phyloP scores from a whole-genome alignment of 1,284 basidiomycete genomes.

The Ustilago curta region DNA sequence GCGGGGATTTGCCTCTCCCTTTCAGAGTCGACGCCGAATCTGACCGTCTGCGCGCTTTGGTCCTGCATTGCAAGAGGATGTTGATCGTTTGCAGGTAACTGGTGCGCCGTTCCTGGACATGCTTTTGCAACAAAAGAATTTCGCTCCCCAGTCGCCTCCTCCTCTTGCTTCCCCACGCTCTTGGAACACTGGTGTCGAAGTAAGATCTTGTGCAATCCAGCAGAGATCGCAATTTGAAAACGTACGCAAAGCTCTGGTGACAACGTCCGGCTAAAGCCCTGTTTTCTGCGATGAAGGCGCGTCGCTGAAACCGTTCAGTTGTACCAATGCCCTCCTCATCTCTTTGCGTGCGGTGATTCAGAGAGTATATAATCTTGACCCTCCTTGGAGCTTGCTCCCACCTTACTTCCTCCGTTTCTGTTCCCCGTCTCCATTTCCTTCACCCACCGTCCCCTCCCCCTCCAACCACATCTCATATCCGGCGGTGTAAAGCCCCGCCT shows the following conservation, averaged over 20 bases:
- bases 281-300: neutral
- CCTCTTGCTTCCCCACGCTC: neutral
- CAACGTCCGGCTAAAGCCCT: slow-evolving; percentile 5
- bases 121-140: neutral
- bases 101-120: slow-evolving; percentile 3
- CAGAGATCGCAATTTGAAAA: neutral
- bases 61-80: neutral
- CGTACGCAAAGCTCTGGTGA: neutral
- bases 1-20: neutral
- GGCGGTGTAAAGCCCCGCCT: no score
- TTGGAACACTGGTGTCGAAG: neutral
- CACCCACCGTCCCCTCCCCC: no score
- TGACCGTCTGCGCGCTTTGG: neutral
- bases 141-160: neutral
- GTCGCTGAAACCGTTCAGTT: no score
- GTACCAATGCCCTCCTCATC: neutral
- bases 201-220: neutral
- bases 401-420: no score
- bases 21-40: neutral
- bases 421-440: no score
- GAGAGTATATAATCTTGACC: no score
- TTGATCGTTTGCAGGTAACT: neutral
- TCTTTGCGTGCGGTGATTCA: no score
- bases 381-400: no score
- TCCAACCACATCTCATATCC: no score